Evolutionary conservation across 2,329 filamentous ascomycete genomes (phyloP).

Genomic region (Fusarium decemcellulare): DNA sequence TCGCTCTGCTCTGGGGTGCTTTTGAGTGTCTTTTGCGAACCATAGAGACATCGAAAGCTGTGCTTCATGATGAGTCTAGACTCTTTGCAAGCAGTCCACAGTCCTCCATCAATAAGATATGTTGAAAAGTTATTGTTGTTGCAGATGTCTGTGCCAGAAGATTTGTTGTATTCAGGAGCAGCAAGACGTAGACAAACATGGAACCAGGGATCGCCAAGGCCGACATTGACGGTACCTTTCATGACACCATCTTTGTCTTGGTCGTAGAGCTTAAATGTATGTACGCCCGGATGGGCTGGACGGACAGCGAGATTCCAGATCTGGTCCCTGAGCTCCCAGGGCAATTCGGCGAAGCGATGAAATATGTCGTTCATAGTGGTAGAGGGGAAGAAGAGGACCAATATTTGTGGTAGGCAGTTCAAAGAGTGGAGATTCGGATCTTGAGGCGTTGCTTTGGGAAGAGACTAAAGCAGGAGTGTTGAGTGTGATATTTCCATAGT

Average conservation of each 20-base stretch:
- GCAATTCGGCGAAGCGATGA: neutral
- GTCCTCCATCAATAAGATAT: conserved; percentile 10
- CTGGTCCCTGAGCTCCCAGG: conserved; percentile 2
- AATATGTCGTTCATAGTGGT: neutral
- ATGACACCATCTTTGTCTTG: neutral
- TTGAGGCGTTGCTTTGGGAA: neutral
- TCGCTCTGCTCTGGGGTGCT: neutral
- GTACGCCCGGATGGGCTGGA: neutral
- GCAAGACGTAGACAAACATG: neutral
- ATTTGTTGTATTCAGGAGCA: neutral
- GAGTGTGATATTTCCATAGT: no score
- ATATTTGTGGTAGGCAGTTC: neutral
- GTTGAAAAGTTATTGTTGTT: neutral
- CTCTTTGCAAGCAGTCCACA: conserved; percentile 10
- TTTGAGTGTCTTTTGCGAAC: neutral
- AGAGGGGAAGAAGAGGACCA: neutral
- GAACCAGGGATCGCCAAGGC: neutral
- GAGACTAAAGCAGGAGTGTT: no score
- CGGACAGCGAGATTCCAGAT: conserved; percentile 10
- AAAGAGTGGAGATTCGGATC: no score
- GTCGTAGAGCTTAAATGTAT: neutral
- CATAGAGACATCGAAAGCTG: neutral
- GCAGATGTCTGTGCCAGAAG: neutral
- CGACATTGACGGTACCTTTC: neutral
- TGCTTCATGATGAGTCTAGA: conserved; percentile 1